Percentiles rank a stretch among this genome's conserved stretches.
Evolutionary conservation across 192 early-diverging fungal species (phyloP).

Genomic region (Physocladia obscura): DNA sequence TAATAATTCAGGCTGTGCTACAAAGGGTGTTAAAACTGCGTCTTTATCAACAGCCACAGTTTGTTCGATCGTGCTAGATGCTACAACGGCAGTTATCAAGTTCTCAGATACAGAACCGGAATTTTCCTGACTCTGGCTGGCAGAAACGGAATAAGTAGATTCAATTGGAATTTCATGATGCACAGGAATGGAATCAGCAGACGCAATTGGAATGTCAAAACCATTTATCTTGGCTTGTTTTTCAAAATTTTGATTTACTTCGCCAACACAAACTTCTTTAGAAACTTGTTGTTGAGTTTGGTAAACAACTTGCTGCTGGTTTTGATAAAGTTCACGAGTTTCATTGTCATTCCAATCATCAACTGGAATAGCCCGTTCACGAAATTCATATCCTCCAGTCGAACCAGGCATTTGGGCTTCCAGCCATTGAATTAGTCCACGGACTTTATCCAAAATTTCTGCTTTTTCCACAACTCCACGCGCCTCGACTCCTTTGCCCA

Average conservation of each 20-base stretch:
- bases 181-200: not conserved
- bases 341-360: not conserved
- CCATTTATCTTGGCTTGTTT: no score
- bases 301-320: not conserved
- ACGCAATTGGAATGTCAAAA: no score
- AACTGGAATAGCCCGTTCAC: no score
- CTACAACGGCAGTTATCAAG: not conserved
- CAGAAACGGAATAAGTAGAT: not conserved
- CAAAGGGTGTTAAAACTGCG: not conserved
- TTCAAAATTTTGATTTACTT: no score
- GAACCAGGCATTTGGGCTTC: slow-evolving; percentile 2
- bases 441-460: slow-evolving; percentile 20
- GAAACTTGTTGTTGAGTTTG: no score
- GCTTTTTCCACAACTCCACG: slow-evolving; percentile 4
- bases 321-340: not conserved
- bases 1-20: not conserved
- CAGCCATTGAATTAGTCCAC: slow-evolving; percentile 19
- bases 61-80: not conserved
- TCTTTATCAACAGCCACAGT: not conserved
- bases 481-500: slow-evolving; percentile 14
- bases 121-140: not conserved
- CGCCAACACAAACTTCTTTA: no score
- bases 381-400: not conserved
- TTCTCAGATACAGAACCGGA: not conserved
- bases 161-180: not conserved